Evolutionary conservation across 768 basidiomycete species (phyloP).

Genomic region (Phanerodontia chrysosporium): DNA sequence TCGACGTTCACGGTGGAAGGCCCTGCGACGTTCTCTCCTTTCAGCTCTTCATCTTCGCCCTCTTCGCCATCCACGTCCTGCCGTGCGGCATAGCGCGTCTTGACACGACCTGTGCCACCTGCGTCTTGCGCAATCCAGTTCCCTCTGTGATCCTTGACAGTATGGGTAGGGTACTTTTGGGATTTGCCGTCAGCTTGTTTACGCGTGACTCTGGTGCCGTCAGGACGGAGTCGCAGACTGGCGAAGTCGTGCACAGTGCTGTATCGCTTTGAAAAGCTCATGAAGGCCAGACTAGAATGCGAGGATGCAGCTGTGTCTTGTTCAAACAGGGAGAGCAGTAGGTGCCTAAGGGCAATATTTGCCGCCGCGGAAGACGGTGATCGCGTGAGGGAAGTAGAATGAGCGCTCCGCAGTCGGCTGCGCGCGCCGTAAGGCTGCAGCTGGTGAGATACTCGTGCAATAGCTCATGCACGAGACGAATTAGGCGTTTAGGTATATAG

Average conservation of each 20-base stretch:
- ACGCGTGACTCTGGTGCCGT: conserved; percentile 56
- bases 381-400: too few species aligned
- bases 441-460: too few species aligned
- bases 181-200: conserved; percentile 31
- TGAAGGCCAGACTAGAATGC: too few species aligned
- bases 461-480: too few species aligned
- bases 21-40: conserved; percentile 20
- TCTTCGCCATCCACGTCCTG: neutral
- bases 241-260: conserved; percentile 65
- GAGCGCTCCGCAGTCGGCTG: too few species aligned
- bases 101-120: conserved; percentile 44
- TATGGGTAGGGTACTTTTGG: conserved; percentile 29
- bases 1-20: conserved; percentile 19
- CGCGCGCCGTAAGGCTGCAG: too few species aligned
- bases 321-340: too few species aligned
- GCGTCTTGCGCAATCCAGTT: conserved; percentile 70
- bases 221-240: conserved; percentile 58
- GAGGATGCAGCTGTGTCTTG: too few species aligned
- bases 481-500: too few species aligned
- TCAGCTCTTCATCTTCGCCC: conserved; percentile 20
- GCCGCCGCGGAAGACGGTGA: too few species aligned
- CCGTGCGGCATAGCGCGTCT: conserved; percentile 28
- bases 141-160: conserved; percentile 44
- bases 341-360: too few species aligned
- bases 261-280: conserved; percentile 22